A percentile compares a stretch with the other conserved stretches of the same genome.
Conservation (phyloP, 768 basidiomycete genomes). For the Nidula microcarpa region DNA sequence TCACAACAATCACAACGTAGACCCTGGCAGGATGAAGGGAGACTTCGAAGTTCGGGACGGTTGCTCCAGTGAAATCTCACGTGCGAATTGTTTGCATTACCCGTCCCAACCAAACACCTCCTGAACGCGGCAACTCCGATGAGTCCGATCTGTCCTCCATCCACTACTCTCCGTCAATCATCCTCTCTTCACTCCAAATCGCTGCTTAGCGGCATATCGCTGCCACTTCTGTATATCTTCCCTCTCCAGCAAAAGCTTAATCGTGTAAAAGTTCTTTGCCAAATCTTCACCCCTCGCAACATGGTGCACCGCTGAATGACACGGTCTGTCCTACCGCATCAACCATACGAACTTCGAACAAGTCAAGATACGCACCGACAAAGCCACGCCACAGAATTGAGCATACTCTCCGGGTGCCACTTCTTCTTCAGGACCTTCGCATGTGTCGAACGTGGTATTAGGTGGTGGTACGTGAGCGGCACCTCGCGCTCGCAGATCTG, state of each 20-base stretch:
- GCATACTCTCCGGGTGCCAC: constrained; percentile 50
- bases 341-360: neutral
- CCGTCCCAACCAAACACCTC: too few relatives aligned
- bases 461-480: constrained; percentile 58
- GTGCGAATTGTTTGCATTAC: too few relatives aligned
- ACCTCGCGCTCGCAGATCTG: constrained; percentile 59
- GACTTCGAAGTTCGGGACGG: too few relatives aligned
- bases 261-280: constrained; percentile 45
- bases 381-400: constrained; percentile 60
- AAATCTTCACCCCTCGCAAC: constrained; percentile 50
- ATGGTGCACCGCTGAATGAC: constrained; percentile 48
- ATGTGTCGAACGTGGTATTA: constrained; percentile 53
- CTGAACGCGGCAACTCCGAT: too few relatives aligned
- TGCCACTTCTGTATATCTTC: constrained; percentile 58
- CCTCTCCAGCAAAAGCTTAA: constrained; percentile 43
- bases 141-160: too few relatives aligned
- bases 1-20: too few relatives aligned
- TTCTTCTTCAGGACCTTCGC: constrained; percentile 52
- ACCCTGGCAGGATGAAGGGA: too few relatives aligned
- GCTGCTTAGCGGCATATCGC: constrained; percentile 47
- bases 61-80: too few relatives aligned
- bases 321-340: constrained; percentile 12
- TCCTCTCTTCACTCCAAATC: constrained; percentile 24
- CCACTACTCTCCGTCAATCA: too few relatives aligned
- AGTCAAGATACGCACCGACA: constrained; percentile 36